Evolutionary conservation across 306 rosid genomes (phyloP).

Genomic region (Glycine latifolia): DNA sequence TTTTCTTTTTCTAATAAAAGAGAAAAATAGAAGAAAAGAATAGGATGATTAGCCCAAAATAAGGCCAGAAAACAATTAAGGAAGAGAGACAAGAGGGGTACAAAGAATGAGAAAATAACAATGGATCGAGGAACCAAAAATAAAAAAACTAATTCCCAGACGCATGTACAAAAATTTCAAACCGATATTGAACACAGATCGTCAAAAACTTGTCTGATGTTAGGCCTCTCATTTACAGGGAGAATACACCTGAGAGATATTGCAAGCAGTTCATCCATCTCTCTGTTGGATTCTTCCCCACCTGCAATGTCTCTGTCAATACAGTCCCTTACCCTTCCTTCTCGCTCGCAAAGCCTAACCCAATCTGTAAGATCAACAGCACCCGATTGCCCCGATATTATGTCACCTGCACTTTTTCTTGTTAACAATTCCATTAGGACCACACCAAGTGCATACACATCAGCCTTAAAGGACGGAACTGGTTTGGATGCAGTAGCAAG

Average conservation of each 20-base stretch:
- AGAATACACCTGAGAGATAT: conserved; percentile 91
- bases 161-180: conserved; percentile 83
- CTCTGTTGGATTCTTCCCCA: conserved; percentile 80
- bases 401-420: conserved; percentile 96
- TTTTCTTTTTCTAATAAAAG: conserved; percentile 41
- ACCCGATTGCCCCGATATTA: conserved; percentile 92
- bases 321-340: conserved; percentile 96
- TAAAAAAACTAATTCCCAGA: conserved; percentile 75
- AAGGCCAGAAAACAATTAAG: conserved; percentile 72
- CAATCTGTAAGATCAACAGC: conserved; percentile 99
- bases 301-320: conserved; percentile 91
- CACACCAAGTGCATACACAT: conserved; percentile 93
- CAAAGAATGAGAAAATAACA: conserved; percentile 57
- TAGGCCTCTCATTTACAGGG: conserved; percentile 99
- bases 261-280: conserved; percentile 85
- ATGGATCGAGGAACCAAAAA: conserved; percentile 82
- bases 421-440: conserved; percentile 91
- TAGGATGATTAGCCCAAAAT: conserved; percentile 70
- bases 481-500: conserved; percentile 78
- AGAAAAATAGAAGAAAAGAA: conserved; percentile 63
- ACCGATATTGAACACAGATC: conserved; percentile 77
- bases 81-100: conserved; percentile 52
- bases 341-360: conserved; percentile 96
- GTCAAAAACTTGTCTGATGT: conserved; percentile 95
- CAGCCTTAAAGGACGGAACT: conserved; percentile 88